Evolutionary conservation across 148 eudicot genomes (phyloP), one percentile per base, ranked within the genome.

Genomic region (Camellia lanceoleosa): DNA sequence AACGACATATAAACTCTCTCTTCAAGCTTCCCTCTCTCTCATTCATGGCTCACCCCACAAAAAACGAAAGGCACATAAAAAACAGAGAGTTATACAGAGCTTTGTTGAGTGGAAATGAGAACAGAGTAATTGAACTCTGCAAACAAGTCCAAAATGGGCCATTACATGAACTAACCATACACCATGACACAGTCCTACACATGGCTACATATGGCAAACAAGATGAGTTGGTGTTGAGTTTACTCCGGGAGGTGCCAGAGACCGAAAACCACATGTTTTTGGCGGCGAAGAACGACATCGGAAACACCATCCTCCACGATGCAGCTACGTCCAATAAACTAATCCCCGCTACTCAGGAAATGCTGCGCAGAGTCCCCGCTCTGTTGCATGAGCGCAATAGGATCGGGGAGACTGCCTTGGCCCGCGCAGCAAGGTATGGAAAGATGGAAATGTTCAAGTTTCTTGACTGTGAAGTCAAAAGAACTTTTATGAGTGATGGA

Each of bases 231-330:
- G 72, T 68, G 1, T 13, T 49, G 2, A 30, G 43, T 5, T 56
- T 77, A n/a, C 80, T 77, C 11, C 3, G n/a, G 10, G n/a, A 47
- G 62, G n/a, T 77, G 62, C 10, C 47, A 0, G 16, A 68, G 15
- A 41, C 10, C 3, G 62, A 67, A 15, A 5, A 2, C 38, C 38
- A 49, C 52, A 54, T 54, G 20, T 49, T n/a, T n/a, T n/a, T 30
- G 61, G 54, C 38, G 5, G 7, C 0, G 0, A 54, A 38, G 55
- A 78, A 78, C 30, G 23, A 23, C 14, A 44, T 41, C 3, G 80
- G 80, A 67, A 52, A 55, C 59, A 78, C 80, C 16, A 55, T 78
- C 18, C 80, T 78, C 64, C 80, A 78, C 30, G 80, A 78, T 52
- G 72, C 80, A 23, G 73, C 63, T 65, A 68, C 51, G 6, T 51